These are phyloP conservation scores for Calcarisporium arbuscula DNA, from an alignment of 2,329 filamentous ascomycete species.

Conservation along the genomic window DNA sequence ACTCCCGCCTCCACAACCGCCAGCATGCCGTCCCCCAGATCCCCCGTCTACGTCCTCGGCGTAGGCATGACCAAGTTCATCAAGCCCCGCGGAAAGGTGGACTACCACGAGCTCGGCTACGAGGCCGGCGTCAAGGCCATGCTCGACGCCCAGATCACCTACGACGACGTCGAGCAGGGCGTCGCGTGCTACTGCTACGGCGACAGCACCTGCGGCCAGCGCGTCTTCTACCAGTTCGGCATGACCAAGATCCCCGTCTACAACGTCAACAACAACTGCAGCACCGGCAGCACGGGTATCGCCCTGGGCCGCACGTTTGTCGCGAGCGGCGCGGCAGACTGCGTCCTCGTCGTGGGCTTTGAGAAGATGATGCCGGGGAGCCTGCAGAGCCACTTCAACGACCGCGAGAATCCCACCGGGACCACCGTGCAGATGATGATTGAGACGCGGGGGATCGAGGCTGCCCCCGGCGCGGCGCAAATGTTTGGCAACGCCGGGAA, in stretches of 20 bases:
- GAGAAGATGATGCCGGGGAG: conserved; percentile 98
- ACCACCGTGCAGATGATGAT: conserved; percentile 74
- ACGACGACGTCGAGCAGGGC: conserved; percentile 92
- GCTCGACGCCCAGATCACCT: conserved; percentile 81
- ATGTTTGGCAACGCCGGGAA: conserved; percentile 91
- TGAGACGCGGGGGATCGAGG: conserved; percentile 71
- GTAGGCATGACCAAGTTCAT: conserved; percentile 99
- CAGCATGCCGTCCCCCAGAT: no score
- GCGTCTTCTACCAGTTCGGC: conserved; percentile 98
- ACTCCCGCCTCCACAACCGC: conserved; percentile 35
- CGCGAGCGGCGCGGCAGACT: conserved; percentile 74
- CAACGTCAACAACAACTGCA: conserved; percentile 99
- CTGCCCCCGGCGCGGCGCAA: conserved; percentile 81
- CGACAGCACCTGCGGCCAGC: conserved; percentile 89
- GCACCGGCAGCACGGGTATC: conserved; percentile 87
- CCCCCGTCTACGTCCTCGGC: conserved; percentile 77
- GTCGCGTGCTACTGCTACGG: conserved; percentile 98
- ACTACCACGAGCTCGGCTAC: conserved; percentile 91
- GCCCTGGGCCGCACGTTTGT: conserved; percentile 78
- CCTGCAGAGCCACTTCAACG: conserved; percentile 76
- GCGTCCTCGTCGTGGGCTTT: conserved; percentile 86
- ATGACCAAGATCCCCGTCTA: conserved; percentile 95
- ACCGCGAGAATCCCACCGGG: conserved; percentile 72
- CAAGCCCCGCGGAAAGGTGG: conserved; percentile 88
- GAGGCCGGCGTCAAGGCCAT: conserved; percentile 87